Evolutionary conservation across 164 flowering plant species (phyloP).

Genomic region (Stephania japonica): DNA sequence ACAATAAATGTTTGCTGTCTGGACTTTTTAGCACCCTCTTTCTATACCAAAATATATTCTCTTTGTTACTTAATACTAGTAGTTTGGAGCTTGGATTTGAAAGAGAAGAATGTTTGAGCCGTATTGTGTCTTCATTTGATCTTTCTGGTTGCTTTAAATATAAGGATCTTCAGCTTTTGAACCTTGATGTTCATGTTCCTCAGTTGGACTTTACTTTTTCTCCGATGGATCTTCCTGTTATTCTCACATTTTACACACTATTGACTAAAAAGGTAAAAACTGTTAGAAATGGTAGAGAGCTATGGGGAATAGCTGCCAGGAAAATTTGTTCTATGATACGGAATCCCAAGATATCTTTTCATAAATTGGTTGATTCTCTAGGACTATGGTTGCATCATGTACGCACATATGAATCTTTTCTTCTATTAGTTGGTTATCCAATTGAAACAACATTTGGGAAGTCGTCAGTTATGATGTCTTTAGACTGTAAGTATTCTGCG

Average conservation of each 20-base stretch:
- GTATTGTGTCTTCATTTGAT: slow-evolving; percentile 28
- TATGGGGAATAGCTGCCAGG: slow-evolving; percentile 64
- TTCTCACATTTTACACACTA: slow-evolving; percentile 22
- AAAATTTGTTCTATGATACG: slow-evolving; percentile 32
- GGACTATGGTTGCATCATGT: slow-evolving; percentile 55
- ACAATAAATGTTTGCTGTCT: slow-evolving; percentile 33
- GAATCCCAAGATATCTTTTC: slow-evolving; percentile 34
- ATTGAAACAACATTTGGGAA: slow-evolving; percentile 22
- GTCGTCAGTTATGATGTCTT: slow-evolving; percentile 29
- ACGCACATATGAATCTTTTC: slow-evolving; percentile 46
- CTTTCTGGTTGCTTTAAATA: slow-evolving; percentile 26
- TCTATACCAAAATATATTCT: slow-evolving; percentile 28
- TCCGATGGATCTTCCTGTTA: slow-evolving; percentile 43
- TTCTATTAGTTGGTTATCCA: slow-evolving; percentile 48
- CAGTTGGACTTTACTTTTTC: slow-evolving; percentile 41
- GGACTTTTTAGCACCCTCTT: slow-evolving; percentile 43
- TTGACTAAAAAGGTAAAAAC: slow-evolving; percentile 27
- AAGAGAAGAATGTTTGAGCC: slow-evolving; percentile 27
- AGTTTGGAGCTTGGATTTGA: slow-evolving; percentile 45
- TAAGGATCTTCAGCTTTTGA: slow-evolving; percentile 43
- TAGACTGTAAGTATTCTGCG: slow-evolving; percentile 26
- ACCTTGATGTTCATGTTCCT: slow-evolving; percentile 33
- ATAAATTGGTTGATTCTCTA: slow-evolving; percentile 32
- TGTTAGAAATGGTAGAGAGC: slow-evolving; percentile 57
- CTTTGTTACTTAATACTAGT: slow-evolving; percentile 30